These are phyloP conservation scores for Coffea eugenioides DNA, from an alignment of 257 asterid species.

Conservation along the genomic window DNA sequence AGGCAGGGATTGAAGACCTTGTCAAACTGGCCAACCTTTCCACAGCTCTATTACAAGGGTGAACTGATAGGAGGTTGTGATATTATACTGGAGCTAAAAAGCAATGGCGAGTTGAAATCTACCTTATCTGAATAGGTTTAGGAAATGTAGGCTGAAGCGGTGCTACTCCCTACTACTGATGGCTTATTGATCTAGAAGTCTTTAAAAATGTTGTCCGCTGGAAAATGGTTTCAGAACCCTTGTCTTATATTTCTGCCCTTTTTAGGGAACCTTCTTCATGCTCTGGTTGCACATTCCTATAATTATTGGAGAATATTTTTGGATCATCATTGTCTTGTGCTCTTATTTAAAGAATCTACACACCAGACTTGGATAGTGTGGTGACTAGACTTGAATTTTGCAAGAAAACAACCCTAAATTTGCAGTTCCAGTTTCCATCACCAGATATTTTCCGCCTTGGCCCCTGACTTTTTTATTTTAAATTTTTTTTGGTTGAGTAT, in stretches of 20 bases:
- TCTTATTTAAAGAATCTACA: neutral
- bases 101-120: constrained; percentile 65
- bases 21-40: constrained; percentile 98
- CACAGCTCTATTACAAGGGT: constrained; percentile 89
- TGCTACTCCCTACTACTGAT: neutral
- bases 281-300: neutral
- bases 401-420: no score
- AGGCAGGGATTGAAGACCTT: constrained; percentile 85
- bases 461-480: neutral
- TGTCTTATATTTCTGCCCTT: neutral
- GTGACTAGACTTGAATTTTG: no score
- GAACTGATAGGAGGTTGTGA: constrained; percentile 97
- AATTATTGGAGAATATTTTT: neutral
- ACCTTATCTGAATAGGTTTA: constrained; percentile 56
- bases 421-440: no score
- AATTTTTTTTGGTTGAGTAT: no score
- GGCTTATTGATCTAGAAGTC: neutral
- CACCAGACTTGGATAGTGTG: no score
- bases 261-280: neutral
- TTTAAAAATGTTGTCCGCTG: neutral
- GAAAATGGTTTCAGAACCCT: neutral
- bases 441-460: neutral
- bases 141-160: neutral
- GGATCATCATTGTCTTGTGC: neutral
- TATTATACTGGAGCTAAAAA: constrained; percentile 71